A percentile compares a stretch with the other conserved stretches of the same genome.
Evolutionary conservation across 23 red algal genomes (phyloP).

Genomic region (Agarophyton chilense): DNA sequence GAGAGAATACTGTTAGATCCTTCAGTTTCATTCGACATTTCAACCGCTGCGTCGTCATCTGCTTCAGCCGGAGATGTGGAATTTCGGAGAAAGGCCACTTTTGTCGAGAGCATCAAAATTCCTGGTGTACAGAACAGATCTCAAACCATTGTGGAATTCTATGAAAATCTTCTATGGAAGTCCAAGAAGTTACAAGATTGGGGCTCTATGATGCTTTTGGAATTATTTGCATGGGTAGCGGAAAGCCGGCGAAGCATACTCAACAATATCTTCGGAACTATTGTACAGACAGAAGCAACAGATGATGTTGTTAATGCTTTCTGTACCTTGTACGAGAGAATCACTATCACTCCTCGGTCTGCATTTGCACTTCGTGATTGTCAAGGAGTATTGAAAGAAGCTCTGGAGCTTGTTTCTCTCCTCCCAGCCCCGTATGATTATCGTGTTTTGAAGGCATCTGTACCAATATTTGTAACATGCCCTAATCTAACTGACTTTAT

Average conservation of each 20-base stretch:
- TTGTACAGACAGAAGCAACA: conserved; percentile 11
- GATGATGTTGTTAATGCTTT: conserved; percentile 10
- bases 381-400: conserved; percentile 13
- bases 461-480: conserved; percentile 38
- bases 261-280: conserved; percentile 15
- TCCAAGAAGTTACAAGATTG: conserved; percentile 26
- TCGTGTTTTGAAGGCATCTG: conserved; percentile 28
- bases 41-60: conserved; percentile 40
- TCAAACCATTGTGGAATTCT: conserved; percentile 21
- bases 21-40: conserved; percentile 27
- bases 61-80: conserved; percentile 8
- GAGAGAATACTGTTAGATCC: conserved; percentile 27
- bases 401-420: conserved; percentile 22
- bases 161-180: conserved; percentile 20
- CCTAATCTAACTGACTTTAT: conserved; percentile 37
- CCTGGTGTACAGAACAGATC: conserved; percentile 11
- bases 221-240: conserved; percentile 11
- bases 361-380: conserved; percentile 37
- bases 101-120: conserved; percentile 27
- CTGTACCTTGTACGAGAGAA: conserved; percentile 15
- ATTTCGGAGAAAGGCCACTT: conserved; percentile 10
- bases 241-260: conserved; percentile 30
- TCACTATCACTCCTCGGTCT: background rate
- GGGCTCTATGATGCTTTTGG: conserved; percentile 24
- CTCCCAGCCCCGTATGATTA: conserved; percentile 10